Conservation (phyloP, 371 early-diverging fungal genomes). For the Mucor velutinosus region DNA sequence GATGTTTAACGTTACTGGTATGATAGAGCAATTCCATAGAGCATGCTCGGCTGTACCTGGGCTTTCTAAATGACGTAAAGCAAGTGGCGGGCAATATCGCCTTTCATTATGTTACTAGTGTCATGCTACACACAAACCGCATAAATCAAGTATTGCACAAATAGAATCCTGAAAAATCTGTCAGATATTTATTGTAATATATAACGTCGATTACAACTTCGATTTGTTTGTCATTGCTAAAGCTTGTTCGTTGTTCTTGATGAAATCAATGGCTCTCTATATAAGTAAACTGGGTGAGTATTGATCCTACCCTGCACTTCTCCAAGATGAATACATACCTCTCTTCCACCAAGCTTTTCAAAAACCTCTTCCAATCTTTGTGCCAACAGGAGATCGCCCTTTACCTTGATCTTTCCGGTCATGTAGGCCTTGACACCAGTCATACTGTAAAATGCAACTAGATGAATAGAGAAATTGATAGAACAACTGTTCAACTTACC, state of each 20-base stretch:
- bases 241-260: slow-evolving; percentile 36
- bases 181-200: neutral
- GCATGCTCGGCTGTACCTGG: no score
- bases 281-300: neutral
- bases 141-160: neutral
- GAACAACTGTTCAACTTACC: slow-evolving; percentile 20
- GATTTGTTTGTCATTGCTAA: slow-evolving; percentile 8
- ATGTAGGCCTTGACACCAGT: slow-evolving; percentile 48
- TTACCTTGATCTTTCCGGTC: slow-evolving; percentile 41
- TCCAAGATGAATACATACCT: slow-evolving; percentile 32
- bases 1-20: no score
- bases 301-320: neutral
- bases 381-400: slow-evolving; percentile 43
- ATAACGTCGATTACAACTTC: neutral
- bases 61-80: no score
- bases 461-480: neutral
- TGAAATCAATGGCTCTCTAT: slow-evolving; percentile 39
- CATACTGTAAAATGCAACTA: slow-evolving; percentile 21
- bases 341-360: slow-evolving; percentile 44
- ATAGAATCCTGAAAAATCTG: neutral
- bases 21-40: no score
- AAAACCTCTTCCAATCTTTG: slow-evolving; percentile 47
- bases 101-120: no score
- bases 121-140: no score
- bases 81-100: no score